phyloP scores from a whole-genome alignment of 768 basidiomycete species.

The Boletus coccyginus region DNA sequence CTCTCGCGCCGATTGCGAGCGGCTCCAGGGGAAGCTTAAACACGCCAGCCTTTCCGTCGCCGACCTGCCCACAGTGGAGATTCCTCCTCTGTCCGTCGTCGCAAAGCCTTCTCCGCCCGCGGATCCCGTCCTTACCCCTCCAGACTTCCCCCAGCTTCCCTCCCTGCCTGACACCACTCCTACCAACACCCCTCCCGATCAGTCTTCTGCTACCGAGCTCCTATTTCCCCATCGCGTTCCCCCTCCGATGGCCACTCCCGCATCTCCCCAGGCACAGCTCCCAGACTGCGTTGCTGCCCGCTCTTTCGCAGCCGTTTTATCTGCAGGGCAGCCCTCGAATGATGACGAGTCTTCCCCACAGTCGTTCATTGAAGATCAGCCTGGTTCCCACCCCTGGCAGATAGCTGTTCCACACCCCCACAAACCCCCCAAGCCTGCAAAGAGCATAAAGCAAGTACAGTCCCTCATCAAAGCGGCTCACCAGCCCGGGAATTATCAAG shows the following conservation, averaged over 20 bases:
- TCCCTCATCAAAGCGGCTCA: constrained; percentile 43
- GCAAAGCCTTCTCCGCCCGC: too few species aligned
- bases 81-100: too few species aligned
- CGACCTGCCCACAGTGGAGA: too few species aligned
- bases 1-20: constrained; percentile 32
- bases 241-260: constrained; percentile 29
- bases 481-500: constrained; percentile 40
- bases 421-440: constrained; percentile 28
- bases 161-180: background rate
- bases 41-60: background rate
- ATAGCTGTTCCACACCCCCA: constrained; percentile 7
- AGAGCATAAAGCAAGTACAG: constrained; percentile 40
- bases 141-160: constrained; percentile 1
- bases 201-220: constrained; percentile 9
- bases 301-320: constrained; percentile 33
- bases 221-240: constrained; percentile 18
- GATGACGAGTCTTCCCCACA: constrained; percentile 27
- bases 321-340: constrained; percentile 25
- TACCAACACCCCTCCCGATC: constrained; percentile 4
- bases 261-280: constrained; percentile 34
- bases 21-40: constrained; percentile 27
- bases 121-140: background rate
- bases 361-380: constrained; percentile 22
- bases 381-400: constrained; percentile 24
- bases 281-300: constrained; percentile 35